Percentiles rank a stretch among this genome's conserved stretches.
Conservation (phyloP, 139 green algal genomes). For the Tetradesmus lagerheimii region DNA sequence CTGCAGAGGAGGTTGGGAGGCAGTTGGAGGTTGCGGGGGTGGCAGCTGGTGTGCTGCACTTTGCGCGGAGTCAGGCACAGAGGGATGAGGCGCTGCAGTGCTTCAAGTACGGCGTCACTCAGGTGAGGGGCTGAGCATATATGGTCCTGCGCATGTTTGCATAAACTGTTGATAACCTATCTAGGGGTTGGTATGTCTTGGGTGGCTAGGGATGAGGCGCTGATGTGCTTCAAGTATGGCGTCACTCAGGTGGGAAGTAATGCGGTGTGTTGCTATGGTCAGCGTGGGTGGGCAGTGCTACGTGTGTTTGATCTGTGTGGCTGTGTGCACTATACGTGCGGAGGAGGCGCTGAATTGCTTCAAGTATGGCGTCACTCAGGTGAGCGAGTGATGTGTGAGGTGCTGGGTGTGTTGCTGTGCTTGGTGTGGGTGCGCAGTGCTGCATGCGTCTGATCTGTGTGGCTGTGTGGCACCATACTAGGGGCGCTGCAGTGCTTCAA, state of each 20-base stretch:
- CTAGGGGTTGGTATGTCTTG: too few relatives aligned
- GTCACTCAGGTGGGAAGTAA: slow-evolving; percentile 84
- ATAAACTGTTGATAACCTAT: too few relatives aligned
- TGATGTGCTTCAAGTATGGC: slow-evolving; percentile 89
- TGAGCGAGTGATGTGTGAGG: too few relatives aligned
- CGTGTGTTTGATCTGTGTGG: too few relatives aligned
- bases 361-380: slow-evolving; percentile 79
- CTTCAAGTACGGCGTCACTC: slow-evolving; percentile 88
- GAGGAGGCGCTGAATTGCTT: slow-evolving; percentile 92
- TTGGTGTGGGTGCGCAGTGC: too few relatives aligned
- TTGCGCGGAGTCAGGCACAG: slow-evolving; percentile 88
- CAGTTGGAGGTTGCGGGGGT: slow-evolving; percentile 65
- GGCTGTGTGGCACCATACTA: too few relatives aligned
- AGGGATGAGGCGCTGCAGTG: slow-evolving; percentile 89
- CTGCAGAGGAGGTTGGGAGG: slow-evolving; percentile 34
- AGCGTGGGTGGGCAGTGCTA: too few relatives aligned
- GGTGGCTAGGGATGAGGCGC: slow-evolving; percentile 78
- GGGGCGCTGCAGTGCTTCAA: slow-evolving; percentile 93
- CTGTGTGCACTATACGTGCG: too few relatives aligned
- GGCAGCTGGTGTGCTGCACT: slow-evolving; percentile 81
- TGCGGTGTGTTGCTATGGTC: too few relatives aligned
- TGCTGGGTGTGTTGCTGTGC: too few relatives aligned
- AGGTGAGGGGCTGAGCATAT: slow-evolving; percentile 71
- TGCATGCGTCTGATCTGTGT: too few relatives aligned
- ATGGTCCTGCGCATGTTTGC: too few relatives aligned